Evolutionary conservation across 768 basidiomycete species (phyloP), one percentile per base, ranked within the genome.

Genomic region (Pisolithus albus): DNA sequence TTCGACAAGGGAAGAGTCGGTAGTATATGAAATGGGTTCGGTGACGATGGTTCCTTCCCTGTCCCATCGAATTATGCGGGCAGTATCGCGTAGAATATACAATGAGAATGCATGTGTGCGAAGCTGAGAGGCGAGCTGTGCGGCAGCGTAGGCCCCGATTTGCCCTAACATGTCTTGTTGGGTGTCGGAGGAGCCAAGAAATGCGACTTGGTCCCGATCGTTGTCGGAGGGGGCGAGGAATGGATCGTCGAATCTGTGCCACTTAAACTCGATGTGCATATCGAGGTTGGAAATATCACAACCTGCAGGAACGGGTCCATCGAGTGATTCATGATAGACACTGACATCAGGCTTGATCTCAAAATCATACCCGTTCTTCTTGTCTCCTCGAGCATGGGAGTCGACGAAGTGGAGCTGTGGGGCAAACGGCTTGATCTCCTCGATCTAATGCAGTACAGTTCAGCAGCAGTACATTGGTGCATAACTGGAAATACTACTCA

Each of bases 11-110:
- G 34, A 21, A 30, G 30, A 9, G 30, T 30, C 8, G 3, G 30
- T 30, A 23, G 38, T 42, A 57, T 64, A 68, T 34, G 61, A 39
- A 53, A 72, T 59, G 16, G 41, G 11, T 8, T 47, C 18, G 15
- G 63, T 58, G 21, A 71, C 62, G 18, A 65, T 52, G 2, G 61
- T 60, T 7, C 67, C 70, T 23, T 55, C 44, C 10, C 67, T 63
- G 53, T 73, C 70, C 64, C 64, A 71, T 24, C 59, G 58, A 45
- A 70, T 59, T 34, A 72, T 57, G 13, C 67, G 53, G 5, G 64
- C 64, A 50, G 19, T 42, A 0, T 53, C 23, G 23, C 56, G 52
- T 45, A 49, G 58, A 26, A 73, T 59, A 26, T 61, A 53, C 19
- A 68, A 45, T 7, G 58, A 57, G 59, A 73, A 72, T 6, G 59